Base-by-base conservation (phyloP, 768 basidiomycete species). In the Phylloporus sp. region DNA sequence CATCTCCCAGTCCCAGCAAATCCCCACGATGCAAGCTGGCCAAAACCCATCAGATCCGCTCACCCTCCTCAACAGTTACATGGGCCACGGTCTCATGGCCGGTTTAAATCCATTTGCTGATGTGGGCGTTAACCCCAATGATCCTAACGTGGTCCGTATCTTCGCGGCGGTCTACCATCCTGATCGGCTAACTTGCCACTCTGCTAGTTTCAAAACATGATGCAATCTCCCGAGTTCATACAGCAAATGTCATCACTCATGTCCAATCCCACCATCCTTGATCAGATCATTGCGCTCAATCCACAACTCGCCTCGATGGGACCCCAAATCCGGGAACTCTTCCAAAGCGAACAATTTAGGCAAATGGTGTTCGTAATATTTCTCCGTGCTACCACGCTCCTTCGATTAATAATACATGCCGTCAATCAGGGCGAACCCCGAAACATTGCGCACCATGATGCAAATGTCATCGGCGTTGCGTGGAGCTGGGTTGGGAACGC, bases 71-170 rank as follows among this genome's bases (percentile, higher is more conserved):
- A 95, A 94, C 65, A 76, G 85, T 15, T 83, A 85, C 61, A 71
- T 81, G 68, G 89, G 85, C 0, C 90, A 85, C 58, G 91, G 91
- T 2, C 74, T 80, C 16, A 81, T 91, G 81, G 87, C 87, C 0
- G 88, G 89, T 6, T 75, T 95, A 65, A 97, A 98, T 61, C 95
- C 97, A 0, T 98, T 99, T 63, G 78, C 86, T 0, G 87, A 86
- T 5, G 84, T 95, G 81, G 95, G 95, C 2, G 45, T 95, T 39
- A 99, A 99, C 64, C 76, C 80, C 5, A 91, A 90, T 59, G 95
- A 97, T 66, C 95, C 95, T 0, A 97, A 97, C 67, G 90, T 95
- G 83, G 92, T 91, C 53, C 57, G 81, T 54, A 15, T 29, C 72
- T 40, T 32, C 20, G 7, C 18, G 11, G 23, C 26, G 27, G 10